Evolutionary conservation across 371 early-diverging fungal species (phyloP), one percentile per base, ranked within the genome.

Genomic region (Mortierella sp.): DNA sequence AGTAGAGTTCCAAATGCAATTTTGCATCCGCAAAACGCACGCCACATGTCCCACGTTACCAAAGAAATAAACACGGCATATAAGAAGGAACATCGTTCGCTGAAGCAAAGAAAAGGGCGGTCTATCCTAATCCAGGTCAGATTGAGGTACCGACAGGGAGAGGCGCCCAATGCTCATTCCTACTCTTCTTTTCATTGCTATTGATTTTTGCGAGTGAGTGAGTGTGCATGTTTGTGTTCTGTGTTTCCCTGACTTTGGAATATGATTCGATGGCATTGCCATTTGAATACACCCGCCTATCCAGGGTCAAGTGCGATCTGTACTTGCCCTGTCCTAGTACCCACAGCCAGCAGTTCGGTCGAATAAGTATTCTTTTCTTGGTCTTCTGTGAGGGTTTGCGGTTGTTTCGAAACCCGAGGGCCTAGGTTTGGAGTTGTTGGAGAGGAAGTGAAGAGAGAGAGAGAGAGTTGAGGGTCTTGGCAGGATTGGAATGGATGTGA

Each of bases 221-320:
- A 1, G 2, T 18, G 35, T 63, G 35, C 18, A 54, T 54, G 29
- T 35, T 21, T 21, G 65, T 41, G 41, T 4, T 35, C 38, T 38
- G 7, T 68, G 68, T 68, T 38, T 68, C 68, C 68, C 41, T 68
- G 68, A 68, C 6, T 38, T 68, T 41, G 68, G 68, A 38, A 41
- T 24, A 38, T 21, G 24, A 16, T 35, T 63, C 63, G 35, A 46
- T 35, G 18, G 35, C 38, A 32, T 63, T 16, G 32, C 18, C 18
- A 5, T 68, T 24, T 35, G 16, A 35, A 3, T 8, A 5, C 43
- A 21, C 24, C 68, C 41, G 21, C 68, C 43, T 10, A 41, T 41
- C 68, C 14, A 1, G 21, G 41, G 43, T 38, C 27, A 56, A 11
- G 27, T 56, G 8, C 8, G 27, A 56, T n/a, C 27, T 27, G 6